phyloP scores from a whole-genome alignment of 2,329 filamentous ascomycete species.

The Diaporthe aspalathi region DNA sequence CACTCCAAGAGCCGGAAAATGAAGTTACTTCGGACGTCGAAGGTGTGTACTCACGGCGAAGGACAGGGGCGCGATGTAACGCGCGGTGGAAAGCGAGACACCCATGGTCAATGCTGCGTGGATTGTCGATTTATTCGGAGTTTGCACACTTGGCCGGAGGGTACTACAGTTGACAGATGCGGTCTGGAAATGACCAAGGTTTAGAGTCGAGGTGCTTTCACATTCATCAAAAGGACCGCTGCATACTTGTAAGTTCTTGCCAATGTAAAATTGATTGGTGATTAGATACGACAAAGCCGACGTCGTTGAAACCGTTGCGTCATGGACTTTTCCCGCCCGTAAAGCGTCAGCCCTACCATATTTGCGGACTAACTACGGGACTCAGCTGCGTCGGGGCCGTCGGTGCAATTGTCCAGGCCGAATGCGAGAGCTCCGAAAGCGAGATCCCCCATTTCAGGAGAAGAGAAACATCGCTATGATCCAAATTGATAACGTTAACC shows the following conservation, averaged over 20 bases:
- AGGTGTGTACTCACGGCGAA: conserved; percentile 51
- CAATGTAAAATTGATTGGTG: conserved; percentile 27
- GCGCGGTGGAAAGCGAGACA: conserved; percentile 63
- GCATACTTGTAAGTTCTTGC: neutral
- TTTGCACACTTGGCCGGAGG: neutral
- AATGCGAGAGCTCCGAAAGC: neutral
- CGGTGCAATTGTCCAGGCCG: conserved; percentile 13
- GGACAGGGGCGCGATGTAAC: conserved; percentile 64
- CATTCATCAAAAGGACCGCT: too few relatives aligned
- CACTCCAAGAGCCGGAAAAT: neutral
- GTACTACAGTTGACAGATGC: neutral
- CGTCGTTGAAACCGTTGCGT: conserved; percentile 31
- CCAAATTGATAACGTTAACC: neutral
- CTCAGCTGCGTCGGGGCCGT: neutral
- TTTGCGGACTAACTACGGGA: neutral
- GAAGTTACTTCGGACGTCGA: neutral
- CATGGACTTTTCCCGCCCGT: conserved; percentile 31
- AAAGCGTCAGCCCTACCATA: conserved; percentile 19
- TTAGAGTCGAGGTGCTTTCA: rapidly evolving
- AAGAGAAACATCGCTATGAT: too few relatives aligned
- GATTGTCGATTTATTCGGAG: too few relatives aligned
- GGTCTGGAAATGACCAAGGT: neutral
- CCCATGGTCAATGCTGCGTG: conserved; percentile 54
- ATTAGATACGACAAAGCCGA: conserved; percentile 23
- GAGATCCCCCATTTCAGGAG: too few relatives aligned